Base-by-base conservation (phyloP, 2,329 filamentous ascomycete species). In the Talaromyces sp. region DNA sequence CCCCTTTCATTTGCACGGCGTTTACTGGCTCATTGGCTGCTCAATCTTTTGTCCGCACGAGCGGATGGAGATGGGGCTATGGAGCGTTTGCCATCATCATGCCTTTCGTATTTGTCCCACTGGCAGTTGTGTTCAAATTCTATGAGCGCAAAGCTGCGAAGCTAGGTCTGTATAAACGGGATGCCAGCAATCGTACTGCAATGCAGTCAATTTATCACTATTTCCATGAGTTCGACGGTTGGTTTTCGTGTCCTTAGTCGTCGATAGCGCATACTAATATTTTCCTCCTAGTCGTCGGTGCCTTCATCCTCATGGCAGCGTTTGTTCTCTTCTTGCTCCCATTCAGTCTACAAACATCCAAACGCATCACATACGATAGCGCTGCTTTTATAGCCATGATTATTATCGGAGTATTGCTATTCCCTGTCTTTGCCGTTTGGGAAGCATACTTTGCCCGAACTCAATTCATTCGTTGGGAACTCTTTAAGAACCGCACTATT, bases 251-350 rank as follows among this genome's bases (percentile, higher is more conserved):
- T 39, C 15, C 7, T 35, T 15, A 5, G 15, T 37, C n/a, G 8
- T 21, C 8, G 19, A 22, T 86, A 58, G 84, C 87, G 65, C 60
- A 35, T 11, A 8, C 53, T 55, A 9, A 43, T 28, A 15, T 6
- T 2, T 21, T 13, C 17, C 11, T 43, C 15, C 11, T 43, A 77
- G 73, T 84, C 2, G 59, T 85, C 28, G 85, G 86, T 17, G 75
- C 86, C 19, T 60, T 87, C n/a, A 72, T 89, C 1, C 75, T 89
- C 45, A 80, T 81, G 54, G 77, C 74, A 1, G 86, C 84, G 0
- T 83, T 86, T 66, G 77, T 84, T 2, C 73, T 89, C 2, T 82
- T 89, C 67, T 78, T 89, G 3, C 77, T 90, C 15, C 84, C 87
- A 0, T 87, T 90, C 72, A 84, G 76, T 52, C 75, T 89, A 19